Conservation (phyloP, 1,139 yeast species). For the Zygoascus meyerae region DNA sequence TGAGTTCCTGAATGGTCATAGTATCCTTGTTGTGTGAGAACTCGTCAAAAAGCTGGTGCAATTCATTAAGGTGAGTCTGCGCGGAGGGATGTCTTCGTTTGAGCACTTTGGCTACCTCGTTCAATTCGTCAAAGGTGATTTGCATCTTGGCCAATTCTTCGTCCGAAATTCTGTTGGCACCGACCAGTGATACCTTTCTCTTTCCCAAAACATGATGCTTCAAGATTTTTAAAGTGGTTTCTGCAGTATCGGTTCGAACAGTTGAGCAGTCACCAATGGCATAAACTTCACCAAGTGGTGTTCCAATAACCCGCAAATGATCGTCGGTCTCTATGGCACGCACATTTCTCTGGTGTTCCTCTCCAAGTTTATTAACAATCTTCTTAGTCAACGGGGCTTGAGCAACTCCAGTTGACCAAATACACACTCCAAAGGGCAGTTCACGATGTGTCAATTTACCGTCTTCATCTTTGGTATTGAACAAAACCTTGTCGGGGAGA, state of each 20-base stretch:
- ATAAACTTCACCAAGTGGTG: conserved; percentile 56
- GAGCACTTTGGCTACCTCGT: conserved; percentile 39
- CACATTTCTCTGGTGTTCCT: conserved; percentile 45
- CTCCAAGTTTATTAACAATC: conserved; percentile 40
- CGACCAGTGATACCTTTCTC: conserved; percentile 22
- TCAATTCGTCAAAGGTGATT: conserved; percentile 43
- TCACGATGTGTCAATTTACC: conserved; percentile 42
- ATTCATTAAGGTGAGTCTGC: conserved; percentile 46
- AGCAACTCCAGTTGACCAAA: conserved; percentile 67
- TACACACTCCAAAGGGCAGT: conserved; percentile 54
- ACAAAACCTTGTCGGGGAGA: conserved; percentile 47
- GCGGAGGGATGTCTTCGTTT: conserved; percentile 52
- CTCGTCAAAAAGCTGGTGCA: conserved; percentile 46
- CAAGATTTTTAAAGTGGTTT: conserved; percentile 42
- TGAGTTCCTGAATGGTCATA: conserved; percentile 45
- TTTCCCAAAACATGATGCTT: conserved; percentile 24
- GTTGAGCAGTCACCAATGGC: conserved; percentile 67
- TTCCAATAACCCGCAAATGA: conserved; percentile 57
- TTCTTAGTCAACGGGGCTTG: conserved; percentile 51
- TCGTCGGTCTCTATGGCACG: conserved; percentile 63
- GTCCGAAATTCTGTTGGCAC: conserved; percentile 23
- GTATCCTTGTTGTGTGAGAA: conserved; percentile 42
- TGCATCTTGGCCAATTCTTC: conserved; percentile 39
- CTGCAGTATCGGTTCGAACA: conserved; percentile 51
- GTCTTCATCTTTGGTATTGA: conserved; percentile 37